Conservation (phyloP, 176 grass and related monocot genomes). For the Thinopyrum elongatum region DNA sequence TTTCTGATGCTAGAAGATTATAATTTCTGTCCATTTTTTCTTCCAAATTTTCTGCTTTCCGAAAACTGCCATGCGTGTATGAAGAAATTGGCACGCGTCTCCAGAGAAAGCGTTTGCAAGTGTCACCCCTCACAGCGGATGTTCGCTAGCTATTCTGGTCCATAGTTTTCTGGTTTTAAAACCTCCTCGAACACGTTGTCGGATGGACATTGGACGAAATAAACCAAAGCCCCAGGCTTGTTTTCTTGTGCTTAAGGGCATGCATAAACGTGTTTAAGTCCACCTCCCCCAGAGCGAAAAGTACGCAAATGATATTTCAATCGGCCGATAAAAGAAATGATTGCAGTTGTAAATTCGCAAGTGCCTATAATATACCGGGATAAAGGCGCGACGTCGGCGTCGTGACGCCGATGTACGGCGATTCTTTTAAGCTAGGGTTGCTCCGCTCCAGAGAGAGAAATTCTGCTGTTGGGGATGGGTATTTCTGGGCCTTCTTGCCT, state of each 20-base stretch:
- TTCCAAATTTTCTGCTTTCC: no score
- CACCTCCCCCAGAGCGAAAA: neutral
- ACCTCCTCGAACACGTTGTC: constrained; percentile 33
- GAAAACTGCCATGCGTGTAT: no score
- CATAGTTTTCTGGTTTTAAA: constrained; percentile 17
- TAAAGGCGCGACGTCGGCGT: constrained; percentile 40
- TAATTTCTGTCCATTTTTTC: no score
- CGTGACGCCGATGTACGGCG: constrained; percentile 34
- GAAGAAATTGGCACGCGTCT: no score
- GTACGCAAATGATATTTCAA: neutral
- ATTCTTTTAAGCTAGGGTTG: constrained; percentile 22
- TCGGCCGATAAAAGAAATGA: constrained; percentile 13
- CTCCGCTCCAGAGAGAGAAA: neutral
- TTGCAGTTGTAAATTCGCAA: constrained; percentile 32
- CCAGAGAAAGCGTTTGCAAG: no score
- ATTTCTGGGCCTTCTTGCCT: no score
- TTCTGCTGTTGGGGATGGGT: constrained; percentile 6
- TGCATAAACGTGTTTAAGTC: neutral
- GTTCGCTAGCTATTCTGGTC: no score
- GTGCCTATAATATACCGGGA: constrained; percentile 25
- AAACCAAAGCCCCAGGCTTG: constrained; percentile 25
- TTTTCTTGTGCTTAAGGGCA: constrained; percentile 6
- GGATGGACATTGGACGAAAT: constrained; percentile 24
- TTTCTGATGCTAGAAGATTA: no score
- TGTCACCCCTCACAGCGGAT: no score